These are phyloP conservation scores for Penicillium sp. DNA, from an alignment of 2,329 filamentous ascomycete species.

Conservation along the genomic window DNA sequence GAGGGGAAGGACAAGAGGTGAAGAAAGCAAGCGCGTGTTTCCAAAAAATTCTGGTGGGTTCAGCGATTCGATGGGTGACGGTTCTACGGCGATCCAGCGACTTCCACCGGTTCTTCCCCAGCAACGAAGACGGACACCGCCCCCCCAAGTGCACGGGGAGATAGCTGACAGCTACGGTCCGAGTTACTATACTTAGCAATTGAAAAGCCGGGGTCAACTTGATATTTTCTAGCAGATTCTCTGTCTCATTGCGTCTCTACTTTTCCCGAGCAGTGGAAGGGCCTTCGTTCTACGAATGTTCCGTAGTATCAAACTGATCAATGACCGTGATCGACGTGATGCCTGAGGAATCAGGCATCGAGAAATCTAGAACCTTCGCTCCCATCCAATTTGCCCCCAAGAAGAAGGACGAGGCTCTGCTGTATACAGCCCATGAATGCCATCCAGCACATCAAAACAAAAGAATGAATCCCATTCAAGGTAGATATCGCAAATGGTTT, in stretches of 20 bases:
- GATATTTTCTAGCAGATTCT: constrained; percentile 24
- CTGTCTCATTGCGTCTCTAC: not conserved
- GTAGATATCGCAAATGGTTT: not conserved
- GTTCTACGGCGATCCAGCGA: constrained; percentile 47
- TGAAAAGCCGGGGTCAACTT: not conserved
- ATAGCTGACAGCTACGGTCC: too few relatives aligned
- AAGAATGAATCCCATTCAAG: too few relatives aligned
- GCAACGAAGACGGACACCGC: constrained; percentile 22
- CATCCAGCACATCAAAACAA: not conserved
- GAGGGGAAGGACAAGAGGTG: constrained; percentile 20
- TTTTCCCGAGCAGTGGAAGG: constrained; percentile 10
- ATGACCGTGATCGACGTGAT: constrained; percentile 1
- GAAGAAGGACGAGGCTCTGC: too few relatives aligned
- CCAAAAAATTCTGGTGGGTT: constrained; percentile 30
- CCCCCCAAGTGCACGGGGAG: not conserved
- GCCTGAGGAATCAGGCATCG: constrained; percentile 22
- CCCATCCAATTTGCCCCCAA: not conserved
- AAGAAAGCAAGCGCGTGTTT: constrained; percentile 35
- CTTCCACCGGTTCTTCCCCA: constrained; percentile 38
- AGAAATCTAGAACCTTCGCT: constrained; percentile 40
- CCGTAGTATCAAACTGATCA: not conserved
- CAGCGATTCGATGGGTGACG: constrained; percentile 25
- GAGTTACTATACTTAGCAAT: not conserved
- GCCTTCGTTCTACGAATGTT: not conserved
- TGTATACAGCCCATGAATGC: not conserved